phyloP scores from a whole-genome alignment of 2,329 filamentous ascomycete genomes.

The Phialophora chinensis region DNA sequence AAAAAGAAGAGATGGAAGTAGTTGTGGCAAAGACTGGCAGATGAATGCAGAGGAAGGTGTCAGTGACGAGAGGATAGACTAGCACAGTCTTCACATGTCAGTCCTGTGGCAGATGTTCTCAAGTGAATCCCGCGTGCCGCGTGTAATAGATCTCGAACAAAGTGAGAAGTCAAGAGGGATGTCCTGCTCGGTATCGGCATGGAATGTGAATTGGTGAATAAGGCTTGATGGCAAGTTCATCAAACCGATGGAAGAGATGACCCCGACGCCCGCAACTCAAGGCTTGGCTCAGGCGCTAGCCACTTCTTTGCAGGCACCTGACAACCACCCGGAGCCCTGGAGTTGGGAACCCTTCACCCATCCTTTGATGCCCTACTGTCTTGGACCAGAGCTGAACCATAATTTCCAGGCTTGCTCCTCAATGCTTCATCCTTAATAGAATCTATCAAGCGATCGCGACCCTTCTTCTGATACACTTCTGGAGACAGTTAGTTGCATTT shows the following conservation, averaged over 20 bases:
- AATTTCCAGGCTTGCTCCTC: not conserved
- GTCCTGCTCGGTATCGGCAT: not conserved
- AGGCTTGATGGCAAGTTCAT: constrained; percentile 27
- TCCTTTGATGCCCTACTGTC: not conserved
- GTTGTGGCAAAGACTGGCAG: not conserved
- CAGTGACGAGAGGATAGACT: not conserved
- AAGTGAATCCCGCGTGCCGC: not conserved
- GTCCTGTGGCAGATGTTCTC: not conserved
- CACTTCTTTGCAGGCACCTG: constrained; percentile 2
- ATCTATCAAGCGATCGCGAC: not conserved
- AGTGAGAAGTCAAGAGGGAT: not conserved
- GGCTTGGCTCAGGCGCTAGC: constrained; percentile 30
- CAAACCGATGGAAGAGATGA: constrained; percentile 29
- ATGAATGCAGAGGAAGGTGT: not conserved
- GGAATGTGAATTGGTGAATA: constrained; percentile 30
- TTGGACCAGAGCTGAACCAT: not conserved
- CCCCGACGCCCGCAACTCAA: constrained; percentile 30
- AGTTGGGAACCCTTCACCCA: not conserved
- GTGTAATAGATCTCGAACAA: not conserved
- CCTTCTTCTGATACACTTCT: not conserved
- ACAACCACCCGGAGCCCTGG: not conserved
- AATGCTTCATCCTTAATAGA: not conserved
- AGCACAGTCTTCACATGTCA: constrained; percentile 4
- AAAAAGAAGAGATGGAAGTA: constrained; percentile 3
- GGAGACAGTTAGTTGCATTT: not conserved